These are phyloP conservation scores for Penicillium arizonense DNA, from an alignment of 495 filamentous ascomycete genomes.

Conservation along the genomic window DNA sequence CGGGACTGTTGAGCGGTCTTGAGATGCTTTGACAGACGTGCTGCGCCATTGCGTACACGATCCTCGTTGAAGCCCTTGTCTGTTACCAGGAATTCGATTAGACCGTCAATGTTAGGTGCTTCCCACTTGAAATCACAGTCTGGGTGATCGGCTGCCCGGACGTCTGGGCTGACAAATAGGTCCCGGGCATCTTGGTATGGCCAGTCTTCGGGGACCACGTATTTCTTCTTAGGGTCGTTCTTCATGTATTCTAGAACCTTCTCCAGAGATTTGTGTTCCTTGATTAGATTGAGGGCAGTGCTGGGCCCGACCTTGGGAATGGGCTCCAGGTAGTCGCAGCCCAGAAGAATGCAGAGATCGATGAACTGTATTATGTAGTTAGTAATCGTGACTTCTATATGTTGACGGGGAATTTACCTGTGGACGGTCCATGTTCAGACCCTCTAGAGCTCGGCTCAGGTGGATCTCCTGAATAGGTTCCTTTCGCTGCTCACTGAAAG, in stretches of 20 bases:
- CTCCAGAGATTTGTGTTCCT: conserved; percentile 83
- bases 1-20: conserved; percentile 87
- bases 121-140: conserved; percentile 98
- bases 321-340: conserved; percentile 96
- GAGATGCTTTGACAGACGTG: conserved; percentile 77
- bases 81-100: conserved; percentile 81
- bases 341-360: conserved; percentile 95
- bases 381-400: background rate
- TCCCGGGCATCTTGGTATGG: conserved; percentile 88
- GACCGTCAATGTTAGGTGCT: conserved; percentile 81
- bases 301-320: conserved; percentile 90
- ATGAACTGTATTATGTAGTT: conserved; percentile 64
- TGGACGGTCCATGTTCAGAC: conserved; percentile 78
- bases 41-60: conserved; percentile 73
- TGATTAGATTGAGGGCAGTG: conserved; percentile 90
- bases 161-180: conserved; percentile 87
- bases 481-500: conserved; percentile 94
- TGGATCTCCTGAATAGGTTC: conserved; percentile 97
- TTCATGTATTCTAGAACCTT: conserved; percentile 77
- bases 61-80: conserved; percentile 99
- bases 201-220: conserved; percentile 86
- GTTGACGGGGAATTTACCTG: conserved; percentile 53
- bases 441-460: conserved; percentile 77
- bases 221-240: conserved; percentile 73
- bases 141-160: conserved; percentile 77